A percentile compares a stretch with the other conserved stretches of the same genome.
These are phyloP conservation scores for Xerophyta viscosa DNA, from an alignment of 106 monocot species.

Conservation along the genomic window DNA sequence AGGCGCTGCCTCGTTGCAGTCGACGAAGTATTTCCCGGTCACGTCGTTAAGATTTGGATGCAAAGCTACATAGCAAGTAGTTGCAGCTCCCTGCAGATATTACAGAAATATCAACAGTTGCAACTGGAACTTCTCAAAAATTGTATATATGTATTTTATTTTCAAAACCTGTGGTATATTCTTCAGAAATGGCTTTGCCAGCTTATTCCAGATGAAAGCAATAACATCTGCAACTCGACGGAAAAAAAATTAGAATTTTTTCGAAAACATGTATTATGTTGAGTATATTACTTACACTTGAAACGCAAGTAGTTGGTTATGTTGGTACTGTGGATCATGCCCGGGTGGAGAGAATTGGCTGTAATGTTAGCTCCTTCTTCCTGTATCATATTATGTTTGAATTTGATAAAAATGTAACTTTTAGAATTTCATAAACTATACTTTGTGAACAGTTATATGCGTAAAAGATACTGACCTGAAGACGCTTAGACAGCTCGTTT, in stretches of 20 bases:
- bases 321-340: conserved; percentile 53
- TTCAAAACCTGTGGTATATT: conserved; percentile 47
- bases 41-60: neutral
- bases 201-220: conserved; percentile 1
- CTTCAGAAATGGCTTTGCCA: conserved; percentile 41
- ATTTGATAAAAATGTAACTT: neutral
- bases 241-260: neutral
- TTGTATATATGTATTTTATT: no score
- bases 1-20: neutral
- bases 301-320: conserved; percentile 25
- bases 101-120: no score
- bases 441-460: no score
- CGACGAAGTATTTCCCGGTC: conserved; percentile 3
- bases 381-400: conserved; percentile 1
- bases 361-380: conserved; percentile 66
- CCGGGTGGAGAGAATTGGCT: conserved; percentile 78
- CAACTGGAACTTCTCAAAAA: no score
- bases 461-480: conserved; percentile 40
- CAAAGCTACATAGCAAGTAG: conserved; percentile 8
- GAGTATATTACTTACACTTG: conserved; percentile 25
- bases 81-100: conserved; percentile 54
- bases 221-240: conserved; percentile 8
- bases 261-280: no score
- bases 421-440: no score
- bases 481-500: conserved; percentile 53